Evolutionary conservation across 305 asterid species (phyloP).

Genomic region (Andrographis paniculata): DNA sequence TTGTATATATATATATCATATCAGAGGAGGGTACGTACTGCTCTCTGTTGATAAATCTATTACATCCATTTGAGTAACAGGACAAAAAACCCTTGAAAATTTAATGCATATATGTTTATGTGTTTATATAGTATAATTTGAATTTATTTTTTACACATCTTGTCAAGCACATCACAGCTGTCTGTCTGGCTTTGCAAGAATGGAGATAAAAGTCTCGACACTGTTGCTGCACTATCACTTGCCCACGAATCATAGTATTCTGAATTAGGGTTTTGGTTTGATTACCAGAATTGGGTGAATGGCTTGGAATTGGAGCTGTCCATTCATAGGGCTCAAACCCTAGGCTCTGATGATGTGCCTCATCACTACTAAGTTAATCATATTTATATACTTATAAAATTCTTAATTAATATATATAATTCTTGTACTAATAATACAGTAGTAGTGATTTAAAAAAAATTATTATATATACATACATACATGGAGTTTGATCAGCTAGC

Average conservation of each 20-base stretch:
- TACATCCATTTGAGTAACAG: conserved; percentile 4
- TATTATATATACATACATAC: no score
- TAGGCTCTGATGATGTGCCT: no score
- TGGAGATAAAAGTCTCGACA: conserved; percentile 14
- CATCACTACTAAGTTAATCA: no score
- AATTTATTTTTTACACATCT: conserved; percentile 33
- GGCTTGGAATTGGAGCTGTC: not conserved
- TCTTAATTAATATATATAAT: no score
- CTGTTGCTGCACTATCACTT: conserved; percentile 12
- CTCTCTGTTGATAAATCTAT: no score
- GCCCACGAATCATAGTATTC: conserved; percentile 20
- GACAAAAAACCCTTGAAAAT: conserved; percentile 18
- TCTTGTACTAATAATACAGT: no score
- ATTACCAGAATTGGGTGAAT: not conserved
- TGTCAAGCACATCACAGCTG: conserved; percentile 40
- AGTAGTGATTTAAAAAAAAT: no score
- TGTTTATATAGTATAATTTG: no score
- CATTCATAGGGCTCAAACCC: not conserved
- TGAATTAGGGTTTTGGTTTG: conserved; percentile 16
- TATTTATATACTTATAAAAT: no score
- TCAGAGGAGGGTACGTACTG: no score
- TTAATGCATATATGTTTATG: no score
- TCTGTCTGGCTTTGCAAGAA: conserved; percentile 15
- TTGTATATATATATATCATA: not conserved
- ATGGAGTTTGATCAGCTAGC: not conserved